Conservation (phyloP, 306 rosid genomes). For the Lagenaria siceraria region DNA sequence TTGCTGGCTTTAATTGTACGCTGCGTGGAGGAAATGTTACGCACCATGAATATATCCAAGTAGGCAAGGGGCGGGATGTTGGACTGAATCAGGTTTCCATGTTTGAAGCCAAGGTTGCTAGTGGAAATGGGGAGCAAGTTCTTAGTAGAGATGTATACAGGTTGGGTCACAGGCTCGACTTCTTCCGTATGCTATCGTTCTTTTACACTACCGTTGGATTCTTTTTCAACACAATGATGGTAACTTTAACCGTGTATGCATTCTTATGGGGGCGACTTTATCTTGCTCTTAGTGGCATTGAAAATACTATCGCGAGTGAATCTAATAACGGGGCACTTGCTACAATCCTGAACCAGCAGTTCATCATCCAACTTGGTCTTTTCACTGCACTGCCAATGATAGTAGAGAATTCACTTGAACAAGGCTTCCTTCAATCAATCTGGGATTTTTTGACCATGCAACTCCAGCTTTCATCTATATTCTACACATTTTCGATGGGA, state of each 20-base stretch:
- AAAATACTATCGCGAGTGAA: constrained; percentile 29
- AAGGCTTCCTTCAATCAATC: constrained; percentile 66
- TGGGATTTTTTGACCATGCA: constrained; percentile 88
- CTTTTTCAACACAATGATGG: constrained; percentile 68
- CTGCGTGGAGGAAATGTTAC: constrained; percentile 80
- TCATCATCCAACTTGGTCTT: constrained; percentile 67
- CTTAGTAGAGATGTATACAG: constrained; percentile 75
- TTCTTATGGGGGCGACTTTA: constrained; percentile 73
- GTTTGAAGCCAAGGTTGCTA: constrained; percentile 92
- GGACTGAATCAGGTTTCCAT: constrained; percentile 77
- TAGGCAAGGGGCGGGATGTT: constrained; percentile 92
- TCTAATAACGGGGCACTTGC: constrained; percentile 44
- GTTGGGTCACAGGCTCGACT: constrained; percentile 79
- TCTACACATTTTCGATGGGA: constrained; percentile 78
- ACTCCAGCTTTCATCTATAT: constrained; percentile 83
- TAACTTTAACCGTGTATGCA: constrained; percentile 62
- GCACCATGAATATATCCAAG: constrained; percentile 89
- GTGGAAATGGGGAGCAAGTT: constrained; percentile 89
- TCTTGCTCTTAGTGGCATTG: constrained; percentile 79
- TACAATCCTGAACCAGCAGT: constrained; percentile 61
- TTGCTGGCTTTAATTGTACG: constrained; percentile 83
- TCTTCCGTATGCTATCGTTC: constrained; percentile 73
- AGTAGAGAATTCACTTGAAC: constrained; percentile 72
- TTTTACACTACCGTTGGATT: constrained; percentile 81
- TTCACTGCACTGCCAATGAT: constrained; percentile 88